phyloP scores from a whole-genome alignment of 345 rosid genomes.

The Fremontodendron californicum region DNA sequence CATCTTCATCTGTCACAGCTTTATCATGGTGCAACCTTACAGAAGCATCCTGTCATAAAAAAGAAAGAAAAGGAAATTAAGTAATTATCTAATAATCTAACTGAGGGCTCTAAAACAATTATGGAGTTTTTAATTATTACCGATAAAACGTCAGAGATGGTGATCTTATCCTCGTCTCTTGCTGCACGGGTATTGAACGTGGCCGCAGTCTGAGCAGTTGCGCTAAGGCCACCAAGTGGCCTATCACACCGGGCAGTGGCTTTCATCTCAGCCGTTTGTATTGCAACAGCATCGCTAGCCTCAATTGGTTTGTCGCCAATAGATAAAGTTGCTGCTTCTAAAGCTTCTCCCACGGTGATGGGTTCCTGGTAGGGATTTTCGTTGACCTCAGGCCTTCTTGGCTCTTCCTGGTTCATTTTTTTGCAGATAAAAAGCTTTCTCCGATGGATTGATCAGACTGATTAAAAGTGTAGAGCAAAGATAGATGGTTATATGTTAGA shows the following conservation, averaged over 20 bases:
- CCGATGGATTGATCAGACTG: no score
- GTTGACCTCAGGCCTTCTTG: neutral
- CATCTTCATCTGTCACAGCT: neutral
- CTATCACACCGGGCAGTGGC: neutral
- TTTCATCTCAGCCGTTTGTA: neutral
- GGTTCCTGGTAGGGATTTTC: neutral
- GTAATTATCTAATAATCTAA: no score
- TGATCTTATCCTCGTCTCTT: constrained; percentile 1
- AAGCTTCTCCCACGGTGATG: neutral
- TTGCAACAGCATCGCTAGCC: no score
- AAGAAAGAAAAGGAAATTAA: no score
- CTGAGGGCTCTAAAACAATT: no score
- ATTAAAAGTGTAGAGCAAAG: no score
- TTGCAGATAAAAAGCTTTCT: no score
- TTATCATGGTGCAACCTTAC: neutral
- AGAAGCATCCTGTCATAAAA: neutral
- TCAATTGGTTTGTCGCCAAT: neutral
- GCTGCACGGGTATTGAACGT: neutral
- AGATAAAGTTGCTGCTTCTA: neutral
- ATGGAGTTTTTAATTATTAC: constrained; percentile 19
- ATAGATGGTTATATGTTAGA: no score
- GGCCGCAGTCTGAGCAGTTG: neutral
- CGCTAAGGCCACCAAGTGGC: neutral
- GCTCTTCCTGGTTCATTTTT: neutral
- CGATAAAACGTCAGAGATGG: constrained; percentile 40